phyloP scores from a whole-genome alignment of 2,329 filamentous ascomycete genomes.

The Amylocarpus encephaloides region DNA sequence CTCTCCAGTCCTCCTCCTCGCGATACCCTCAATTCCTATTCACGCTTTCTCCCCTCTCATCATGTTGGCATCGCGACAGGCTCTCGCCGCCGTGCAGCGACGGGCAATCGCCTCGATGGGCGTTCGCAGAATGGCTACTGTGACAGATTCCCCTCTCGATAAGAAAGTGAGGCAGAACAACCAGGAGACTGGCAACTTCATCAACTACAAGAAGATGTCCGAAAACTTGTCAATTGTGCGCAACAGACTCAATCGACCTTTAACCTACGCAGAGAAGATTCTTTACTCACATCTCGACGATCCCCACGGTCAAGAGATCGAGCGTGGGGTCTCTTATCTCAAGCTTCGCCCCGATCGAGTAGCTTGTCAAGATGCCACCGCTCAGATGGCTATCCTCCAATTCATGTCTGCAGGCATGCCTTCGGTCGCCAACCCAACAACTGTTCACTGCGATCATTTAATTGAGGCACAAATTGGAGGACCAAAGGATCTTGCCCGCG shows the following conservation, averaged over 20 bases:
- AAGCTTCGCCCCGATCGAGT: constrained; percentile 96
- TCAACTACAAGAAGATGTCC: constrained; percentile 99
- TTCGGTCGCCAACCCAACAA: constrained; percentile 86
- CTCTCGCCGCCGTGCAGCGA: constrained; percentile 60
- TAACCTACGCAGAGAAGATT: constrained; percentile 97
- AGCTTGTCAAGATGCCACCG: constrained; percentile 98
- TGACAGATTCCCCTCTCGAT: constrained; percentile 78
- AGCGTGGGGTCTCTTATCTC: constrained; percentile 92
- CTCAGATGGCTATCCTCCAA: constrained; percentile 98
- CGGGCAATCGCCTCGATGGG: constrained; percentile 54
- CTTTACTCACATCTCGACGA: constrained; percentile 98
- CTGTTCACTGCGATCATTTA: constrained; percentile 98
- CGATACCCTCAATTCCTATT: constrained; percentile 10
- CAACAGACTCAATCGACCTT: constrained; percentile 79
- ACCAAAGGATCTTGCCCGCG: constrained; percentile 85
- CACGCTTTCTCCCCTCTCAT: constrained; percentile 32
- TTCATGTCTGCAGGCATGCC: constrained; percentile 99
- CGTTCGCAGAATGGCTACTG: constrained; percentile 73
- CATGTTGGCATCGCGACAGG: constrained; percentile 68
- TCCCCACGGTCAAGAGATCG: constrained; percentile 90
- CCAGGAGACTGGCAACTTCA: constrained; percentile 92
- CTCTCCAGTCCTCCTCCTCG: constrained; percentile 10
- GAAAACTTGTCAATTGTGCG: constrained; percentile 94
- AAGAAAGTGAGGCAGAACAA: constrained; percentile 98
- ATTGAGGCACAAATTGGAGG: constrained; percentile 96